phyloP scores from a whole-genome alignment of 2,329 filamentous ascomycete species.

The Coleophoma cylindrospora region DNA sequence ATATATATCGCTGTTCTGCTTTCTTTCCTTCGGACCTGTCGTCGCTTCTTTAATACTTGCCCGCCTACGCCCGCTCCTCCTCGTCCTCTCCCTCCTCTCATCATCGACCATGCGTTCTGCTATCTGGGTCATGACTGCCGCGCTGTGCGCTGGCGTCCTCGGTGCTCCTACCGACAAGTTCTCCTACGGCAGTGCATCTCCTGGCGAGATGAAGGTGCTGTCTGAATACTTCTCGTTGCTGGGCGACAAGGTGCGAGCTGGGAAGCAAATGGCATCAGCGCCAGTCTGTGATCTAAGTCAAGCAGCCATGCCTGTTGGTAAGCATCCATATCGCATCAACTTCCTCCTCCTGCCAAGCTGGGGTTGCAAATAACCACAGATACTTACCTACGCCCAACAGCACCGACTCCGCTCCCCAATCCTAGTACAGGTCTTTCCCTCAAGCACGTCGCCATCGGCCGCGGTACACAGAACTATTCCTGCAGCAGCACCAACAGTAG shows the following conservation, averaged over 20 bases:
- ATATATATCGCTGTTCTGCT: constrained; percentile 5
- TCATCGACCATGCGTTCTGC: constrained; percentile 41
- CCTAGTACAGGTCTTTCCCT: constrained; percentile 57
- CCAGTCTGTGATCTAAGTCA: constrained; percentile 50
- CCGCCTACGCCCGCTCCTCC: constrained; percentile 1
- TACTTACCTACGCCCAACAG: constrained; percentile 24
- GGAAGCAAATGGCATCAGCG: constrained; percentile 33
- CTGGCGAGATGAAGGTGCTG: constrained; percentile 31
- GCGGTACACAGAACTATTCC: constrained; percentile 92
- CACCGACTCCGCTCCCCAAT: constrained; percentile 53
- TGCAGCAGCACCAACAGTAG: constrained; percentile 60
- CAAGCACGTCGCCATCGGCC: constrained; percentile 77
- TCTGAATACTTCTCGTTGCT: constrained; percentile 58
- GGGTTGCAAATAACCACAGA: too few species aligned
- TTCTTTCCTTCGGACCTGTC: not conserved
- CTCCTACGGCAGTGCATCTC: constrained; percentile 12
- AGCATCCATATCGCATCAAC: constrained; percentile 18
- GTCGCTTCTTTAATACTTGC: constrained; percentile 4
- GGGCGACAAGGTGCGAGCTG: constrained; percentile 47
- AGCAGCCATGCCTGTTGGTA: constrained; percentile 40
- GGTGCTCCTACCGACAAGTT: constrained; percentile 21
- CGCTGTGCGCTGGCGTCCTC: constrained; percentile 40
- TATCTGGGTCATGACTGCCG: constrained; percentile 36
- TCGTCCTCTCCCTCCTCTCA: not conserved
- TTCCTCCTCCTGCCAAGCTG: not conserved